Base-by-base conservation (phyloP, 148 eudicot species). In the Fagopyrum tataricum region DNA sequence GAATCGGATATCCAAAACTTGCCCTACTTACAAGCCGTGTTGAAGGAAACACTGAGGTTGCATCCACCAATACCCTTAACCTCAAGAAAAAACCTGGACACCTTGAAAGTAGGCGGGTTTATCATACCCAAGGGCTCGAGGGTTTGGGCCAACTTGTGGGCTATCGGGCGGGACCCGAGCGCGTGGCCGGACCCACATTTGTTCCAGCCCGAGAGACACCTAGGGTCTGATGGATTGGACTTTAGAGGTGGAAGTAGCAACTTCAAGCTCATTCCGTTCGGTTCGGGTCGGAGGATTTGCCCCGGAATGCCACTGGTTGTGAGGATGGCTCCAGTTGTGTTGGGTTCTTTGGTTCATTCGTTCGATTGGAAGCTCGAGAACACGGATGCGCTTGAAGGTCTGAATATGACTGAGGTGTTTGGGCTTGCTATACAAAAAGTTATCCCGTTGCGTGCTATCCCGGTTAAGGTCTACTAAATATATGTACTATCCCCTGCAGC, bases 111-210 rank as follows among this genome's bases (percentile, higher is more conserved):
- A 0, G 67, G 40, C 13, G 82, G 77, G 7, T 78, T 13, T 24
- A 76, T 76, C 18, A 7, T 84, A 1, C 80, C 84, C 3, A 76
- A 78, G 68, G 76, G 77, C 23, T 73, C 86, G 0, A 80, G 81
- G 55, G 72, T 84, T 9, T 42, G 81, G 42, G 78, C 80, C 2
- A 84, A 84, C 78, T 80, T 75, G 6, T 84, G 84, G 82, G 80
- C 82, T 2, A 84, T 84, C 4, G 86, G 86, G 24, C 67, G 83
- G 21, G 86, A 83, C 44, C 73, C 77, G 1, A 68, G 67, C 10
- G 37, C 70, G 7, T 83, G 83, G 79, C 75, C 67, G 0, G 59
- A 69, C 43, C 83, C 83, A n/a, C 71, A 75, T 18, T 52, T 26
- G 37, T 83, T 83, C 58, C 66, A 75, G 41, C 86, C 86, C 0